A percentile compares a stretch with the other conserved stretches of the same genome.
Conservation (phyloP, 495 filamentous ascomycete species). For the Neurospora sp. region DNA sequence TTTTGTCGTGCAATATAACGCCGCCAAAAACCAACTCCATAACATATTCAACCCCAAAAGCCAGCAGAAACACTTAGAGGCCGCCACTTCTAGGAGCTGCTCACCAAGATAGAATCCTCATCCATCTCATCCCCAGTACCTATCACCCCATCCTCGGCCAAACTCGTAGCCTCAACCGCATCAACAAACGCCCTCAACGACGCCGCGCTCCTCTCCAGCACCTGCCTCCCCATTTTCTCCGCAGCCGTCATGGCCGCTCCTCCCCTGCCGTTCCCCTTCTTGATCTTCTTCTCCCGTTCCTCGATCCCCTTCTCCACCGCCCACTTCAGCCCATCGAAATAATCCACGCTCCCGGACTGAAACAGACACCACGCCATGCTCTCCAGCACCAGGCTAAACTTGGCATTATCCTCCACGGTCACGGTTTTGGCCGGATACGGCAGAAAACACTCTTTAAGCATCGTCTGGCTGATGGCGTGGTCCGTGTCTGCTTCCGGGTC, state of each 20-base stretch:
- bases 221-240: constrained; percentile 22
- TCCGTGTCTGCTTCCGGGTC: constrained; percentile 23
- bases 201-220: constrained; percentile 28
- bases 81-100: neutral
- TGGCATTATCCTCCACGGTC: constrained; percentile 63
- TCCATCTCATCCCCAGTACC: neutral
- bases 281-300: constrained; percentile 44
- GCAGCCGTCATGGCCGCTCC: constrained; percentile 23
- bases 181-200: constrained; percentile 27
- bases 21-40: neutral
- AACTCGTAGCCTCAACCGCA: constrained; percentile 18
- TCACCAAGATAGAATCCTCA: neutral
- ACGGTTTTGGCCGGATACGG: constrained; percentile 59
- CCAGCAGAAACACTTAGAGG: neutral
- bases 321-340: constrained; percentile 35
- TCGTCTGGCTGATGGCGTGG: constrained; percentile 41
- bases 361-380: constrained; percentile 53
- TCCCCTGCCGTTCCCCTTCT: constrained; percentile 34
- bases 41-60: neutral
- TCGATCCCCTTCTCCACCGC: constrained; percentile 55
- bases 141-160: neutral
- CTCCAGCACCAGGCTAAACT: constrained; percentile 70
- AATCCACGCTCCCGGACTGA: constrained; percentile 26
- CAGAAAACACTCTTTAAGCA: constrained; percentile 59
- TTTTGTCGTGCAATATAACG: neutral